A percentile compares a stretch with the other conserved stretches of the same genome.
Evolutionary conservation across 352 stramenopile species (phyloP).

Genomic region (Vaucheria bursata): DNA sequence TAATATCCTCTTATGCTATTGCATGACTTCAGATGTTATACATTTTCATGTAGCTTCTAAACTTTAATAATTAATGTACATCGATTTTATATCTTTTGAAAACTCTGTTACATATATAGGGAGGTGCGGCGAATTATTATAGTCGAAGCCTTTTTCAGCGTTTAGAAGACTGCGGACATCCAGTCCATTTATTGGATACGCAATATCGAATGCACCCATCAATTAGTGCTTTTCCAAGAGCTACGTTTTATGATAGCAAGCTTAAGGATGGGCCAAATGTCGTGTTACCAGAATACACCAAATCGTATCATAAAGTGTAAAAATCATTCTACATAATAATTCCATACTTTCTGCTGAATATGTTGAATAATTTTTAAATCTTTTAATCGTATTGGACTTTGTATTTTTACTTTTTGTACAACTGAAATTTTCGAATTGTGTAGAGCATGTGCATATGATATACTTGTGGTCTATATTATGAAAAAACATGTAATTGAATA

Average conservation of each 20-base stretch:
- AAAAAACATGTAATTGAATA: no score
- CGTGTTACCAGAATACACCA: constrained; percentile 20
- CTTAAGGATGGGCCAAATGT: constrained; percentile 76
- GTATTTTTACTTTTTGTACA: no score
- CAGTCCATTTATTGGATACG: constrained; percentile 60
- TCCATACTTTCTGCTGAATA: not conserved
- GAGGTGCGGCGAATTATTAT: constrained; percentile 60
- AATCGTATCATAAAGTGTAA: constrained; percentile 31
- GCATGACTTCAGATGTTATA: no score
- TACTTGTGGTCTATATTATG: not conserved
- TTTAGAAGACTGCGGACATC: constrained; percentile 70
- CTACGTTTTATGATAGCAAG: constrained; percentile 79
- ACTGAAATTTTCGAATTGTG: no score
- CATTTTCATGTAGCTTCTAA: no score
- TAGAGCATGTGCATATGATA: no score
- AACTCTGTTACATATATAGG: constrained; percentile 29
- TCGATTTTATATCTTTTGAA: no score
- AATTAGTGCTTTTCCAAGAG: constrained; percentile 77
- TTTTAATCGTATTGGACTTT: not conserved
- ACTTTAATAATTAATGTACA: no score
- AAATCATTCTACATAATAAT: not conserved
- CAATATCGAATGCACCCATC: constrained; percentile 72
- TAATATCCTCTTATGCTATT: no score
- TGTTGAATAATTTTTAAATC: not conserved
- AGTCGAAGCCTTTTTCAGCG: constrained; percentile 81